These are phyloP conservation scores for Calonectria pseudoreteaudii DNA, from an alignment of 2,329 filamentous ascomycete species.

Conservation along the genomic window DNA sequence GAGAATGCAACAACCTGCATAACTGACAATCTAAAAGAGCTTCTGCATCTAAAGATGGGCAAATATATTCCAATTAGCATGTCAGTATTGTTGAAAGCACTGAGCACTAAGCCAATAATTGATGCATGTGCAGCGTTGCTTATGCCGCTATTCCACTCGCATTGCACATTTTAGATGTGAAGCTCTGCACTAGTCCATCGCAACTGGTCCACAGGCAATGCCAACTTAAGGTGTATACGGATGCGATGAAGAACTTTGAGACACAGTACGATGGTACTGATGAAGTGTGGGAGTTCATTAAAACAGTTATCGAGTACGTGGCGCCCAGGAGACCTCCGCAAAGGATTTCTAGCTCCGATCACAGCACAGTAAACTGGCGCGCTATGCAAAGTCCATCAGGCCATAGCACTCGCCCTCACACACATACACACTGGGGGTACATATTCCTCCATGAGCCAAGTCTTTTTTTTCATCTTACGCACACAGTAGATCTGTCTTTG, in stretches of 20 bases:
- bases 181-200: slow-evolving; percentile 15
- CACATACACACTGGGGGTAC: slow-evolving; percentile 18
- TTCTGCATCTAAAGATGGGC: slow-evolving; percentile 19
- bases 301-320: slow-evolving; percentile 8
- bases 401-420: neutral
- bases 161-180: slow-evolving; percentile 24
- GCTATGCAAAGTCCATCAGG: neutral
- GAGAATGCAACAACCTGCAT: slow-evolving; percentile 11
- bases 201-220: slow-evolving; percentile 26
- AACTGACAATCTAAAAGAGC: slow-evolving; percentile 24
- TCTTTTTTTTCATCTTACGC: slow-evolving; percentile 23
- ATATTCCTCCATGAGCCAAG: slow-evolving; percentile 20
- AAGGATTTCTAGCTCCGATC: neutral
- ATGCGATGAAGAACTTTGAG: slow-evolving; percentile 20
- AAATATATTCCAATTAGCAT: slow-evolving; percentile 28
- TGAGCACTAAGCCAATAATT: neutral
- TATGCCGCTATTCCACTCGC: slow-evolving; percentile 22
- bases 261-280: slow-evolving; percentile 25
- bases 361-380: neutral
- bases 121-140: slow-evolving; percentile 6
- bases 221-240: slow-evolving; percentile 18
- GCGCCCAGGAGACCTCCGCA: neutral
- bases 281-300: slow-evolving; percentile 24
- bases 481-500: slow-evolving; percentile 20
- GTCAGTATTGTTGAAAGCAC: neutral